phyloP scores from a whole-genome alignment of 169 alveolate genomes.

The Amoebophrya sp. region DNA sequence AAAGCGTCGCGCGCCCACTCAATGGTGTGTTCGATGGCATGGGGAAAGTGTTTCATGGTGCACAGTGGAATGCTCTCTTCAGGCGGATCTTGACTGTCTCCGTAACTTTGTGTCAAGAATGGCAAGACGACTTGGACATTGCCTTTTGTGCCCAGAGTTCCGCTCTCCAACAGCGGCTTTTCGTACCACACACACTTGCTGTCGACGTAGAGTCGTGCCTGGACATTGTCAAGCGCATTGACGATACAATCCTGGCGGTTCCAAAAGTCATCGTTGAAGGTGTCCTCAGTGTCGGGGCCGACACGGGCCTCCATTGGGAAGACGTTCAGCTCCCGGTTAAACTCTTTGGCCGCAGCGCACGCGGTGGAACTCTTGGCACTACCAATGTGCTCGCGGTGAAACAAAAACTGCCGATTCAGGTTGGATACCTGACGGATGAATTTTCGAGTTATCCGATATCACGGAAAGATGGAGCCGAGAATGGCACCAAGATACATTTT shows the following conservation, averaged over 20 bases:
- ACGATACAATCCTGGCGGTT: slow-evolving; percentile 81
- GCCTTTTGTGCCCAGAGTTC: slow-evolving; percentile 98
- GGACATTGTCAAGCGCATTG: slow-evolving; percentile 89
- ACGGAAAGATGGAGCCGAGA: neutral
- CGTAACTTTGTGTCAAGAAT: slow-evolving; percentile 90
- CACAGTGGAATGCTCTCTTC: slow-evolving; percentile 94
- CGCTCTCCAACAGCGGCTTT: slow-evolving; percentile 96
- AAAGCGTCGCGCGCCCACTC: slow-evolving; percentile 98
- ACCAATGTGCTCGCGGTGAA: slow-evolving; percentile 62
- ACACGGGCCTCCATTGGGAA: slow-evolving; percentile 68
- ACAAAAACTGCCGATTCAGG: slow-evolving; percentile 92
- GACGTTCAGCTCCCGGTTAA: slow-evolving; percentile 27
- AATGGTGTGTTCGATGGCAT: slow-evolving; percentile 94
- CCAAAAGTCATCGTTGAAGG: slow-evolving; percentile 96
- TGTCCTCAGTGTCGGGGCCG: slow-evolving; percentile 90
- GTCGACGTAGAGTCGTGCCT: slow-evolving; percentile 95
- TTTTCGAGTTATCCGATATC: neutral
- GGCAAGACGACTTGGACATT: slow-evolving; percentile 91
- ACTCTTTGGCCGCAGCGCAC: slow-evolving; percentile 29
- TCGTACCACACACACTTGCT: slow-evolving; percentile 93
- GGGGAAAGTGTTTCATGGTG: slow-evolving; percentile 92
- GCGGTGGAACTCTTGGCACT: slow-evolving; percentile 41
- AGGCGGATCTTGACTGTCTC: slow-evolving; percentile 97
- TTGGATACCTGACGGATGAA: slow-evolving; percentile 69
- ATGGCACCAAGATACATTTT: too few species aligned